Percentiles rank a stretch among this genome's conserved stretches.
Conservation (phyloP, 768 basidiomycete species). For the Chalciporus sphaerocephalus region DNA sequence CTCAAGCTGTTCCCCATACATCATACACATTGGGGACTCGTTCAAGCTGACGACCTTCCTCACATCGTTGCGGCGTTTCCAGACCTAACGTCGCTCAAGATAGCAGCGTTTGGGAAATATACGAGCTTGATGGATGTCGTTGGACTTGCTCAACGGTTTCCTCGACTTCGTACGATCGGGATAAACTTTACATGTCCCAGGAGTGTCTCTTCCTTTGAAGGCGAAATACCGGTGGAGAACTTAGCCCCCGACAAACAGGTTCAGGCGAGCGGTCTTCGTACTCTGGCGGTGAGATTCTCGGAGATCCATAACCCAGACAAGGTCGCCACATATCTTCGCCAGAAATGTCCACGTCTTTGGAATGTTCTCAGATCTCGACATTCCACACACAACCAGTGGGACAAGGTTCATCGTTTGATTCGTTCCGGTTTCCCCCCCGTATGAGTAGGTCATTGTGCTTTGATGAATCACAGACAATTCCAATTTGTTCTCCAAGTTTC, state of each 20-base stretch:
- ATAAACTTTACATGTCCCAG: neutral
- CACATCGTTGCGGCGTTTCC: neutral
- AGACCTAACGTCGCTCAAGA: neutral
- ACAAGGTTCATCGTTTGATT: neutral
- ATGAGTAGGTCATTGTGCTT: too few relatives aligned
- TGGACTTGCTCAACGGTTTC: neutral
- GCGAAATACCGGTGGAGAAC: neutral
- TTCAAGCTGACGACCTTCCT: neutral
- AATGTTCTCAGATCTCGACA: neutral
- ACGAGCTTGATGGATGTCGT: neutral
- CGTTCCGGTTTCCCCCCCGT: too few relatives aligned
- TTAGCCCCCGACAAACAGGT: neutral
- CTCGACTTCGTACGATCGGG: neutral
- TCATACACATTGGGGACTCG: neutral
- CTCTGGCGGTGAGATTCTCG: neutral
- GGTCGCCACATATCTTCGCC: neutral
- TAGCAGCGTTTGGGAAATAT: neutral
- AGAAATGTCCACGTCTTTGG: neutral
- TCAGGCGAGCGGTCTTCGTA: neutral
- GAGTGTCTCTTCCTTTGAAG: neutral
- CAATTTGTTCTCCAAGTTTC: too few relatives aligned
- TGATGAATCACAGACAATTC: too few relatives aligned
- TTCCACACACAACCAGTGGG: neutral
- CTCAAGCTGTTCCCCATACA: neutral
- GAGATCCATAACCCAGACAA: neutral